Percentiles rank a stretch among this genome's conserved stretches.
Conservation (phyloP, 495 filamentous ascomycete species). For the Penicillium goetzii region DNA sequence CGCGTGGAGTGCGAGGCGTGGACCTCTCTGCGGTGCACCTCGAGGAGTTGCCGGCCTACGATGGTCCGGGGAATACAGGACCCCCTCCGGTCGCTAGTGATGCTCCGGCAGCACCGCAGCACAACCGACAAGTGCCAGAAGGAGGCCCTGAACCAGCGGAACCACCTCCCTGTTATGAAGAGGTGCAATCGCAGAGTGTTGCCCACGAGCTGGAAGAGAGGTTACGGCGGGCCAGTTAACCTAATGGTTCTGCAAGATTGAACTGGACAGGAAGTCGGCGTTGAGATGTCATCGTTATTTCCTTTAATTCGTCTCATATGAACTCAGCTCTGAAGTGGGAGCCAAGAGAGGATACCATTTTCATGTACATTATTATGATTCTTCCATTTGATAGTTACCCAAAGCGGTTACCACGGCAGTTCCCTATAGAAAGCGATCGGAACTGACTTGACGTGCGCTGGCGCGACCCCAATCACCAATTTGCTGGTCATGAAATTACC, state of each 20-base stretch:
- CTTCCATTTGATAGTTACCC: constrained; percentile 19
- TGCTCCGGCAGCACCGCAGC: constrained; percentile 17
- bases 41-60: constrained; percentile 86
- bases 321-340: background rate
- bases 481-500: background rate
- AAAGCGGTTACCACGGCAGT: constrained; percentile 10
- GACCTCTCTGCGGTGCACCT: constrained; percentile 65
- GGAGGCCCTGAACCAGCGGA: constrained; percentile 60
- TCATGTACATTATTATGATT: constrained; percentile 32
- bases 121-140: constrained; percentile 24
- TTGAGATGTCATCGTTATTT: background rate
- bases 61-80: constrained; percentile 35
- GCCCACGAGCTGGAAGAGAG: constrained; percentile 59
- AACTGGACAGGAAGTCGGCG: background rate
- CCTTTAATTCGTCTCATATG: background rate
- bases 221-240: constrained; percentile 42
- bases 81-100: constrained; percentile 11
- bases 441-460: constrained; percentile 4
- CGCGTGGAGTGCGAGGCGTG: constrained; percentile 52
- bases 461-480: background rate
- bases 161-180: constrained; percentile 92
- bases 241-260: background rate
- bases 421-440: constrained; percentile 11
- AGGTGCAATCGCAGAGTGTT: constrained; percentile 82
- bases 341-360: constrained; percentile 1